phyloP scores from a whole-genome alignment of 1,284 basidiomycete species.

The Irpex rosettiformis region DNA sequence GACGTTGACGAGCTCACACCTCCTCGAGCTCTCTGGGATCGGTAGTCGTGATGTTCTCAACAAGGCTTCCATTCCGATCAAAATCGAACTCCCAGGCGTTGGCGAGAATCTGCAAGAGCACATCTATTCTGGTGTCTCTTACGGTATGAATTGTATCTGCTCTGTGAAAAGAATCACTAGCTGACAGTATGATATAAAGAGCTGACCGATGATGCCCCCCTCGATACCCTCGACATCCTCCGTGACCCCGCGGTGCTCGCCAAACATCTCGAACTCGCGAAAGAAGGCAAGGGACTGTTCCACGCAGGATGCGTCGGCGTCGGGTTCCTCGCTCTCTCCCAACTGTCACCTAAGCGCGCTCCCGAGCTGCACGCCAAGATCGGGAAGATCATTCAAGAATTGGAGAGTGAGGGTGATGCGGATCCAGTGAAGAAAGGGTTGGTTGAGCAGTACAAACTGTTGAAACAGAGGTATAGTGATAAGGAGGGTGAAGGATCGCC shows the following conservation, averaged over 20 bases:
- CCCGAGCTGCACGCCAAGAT: constrained; percentile 1
- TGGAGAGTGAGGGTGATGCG: constrained; percentile 3
- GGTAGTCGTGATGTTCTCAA: constrained; percentile 27
- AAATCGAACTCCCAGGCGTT: constrained; percentile 27
- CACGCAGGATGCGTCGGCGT: constrained; percentile 5
- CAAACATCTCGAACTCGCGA: constrained; percentile 14
- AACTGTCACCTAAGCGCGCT: not conserved
- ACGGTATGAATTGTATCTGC: not conserved
- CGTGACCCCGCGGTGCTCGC: constrained; percentile 11
- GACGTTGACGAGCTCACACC: constrained; percentile 28
- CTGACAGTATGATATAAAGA: constrained; percentile 4
- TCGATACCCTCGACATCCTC: constrained; percentile 15
- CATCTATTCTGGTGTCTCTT: constrained; percentile 10
- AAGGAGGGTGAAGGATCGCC: constrained; percentile 10
- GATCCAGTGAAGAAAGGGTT: constrained; percentile 15
- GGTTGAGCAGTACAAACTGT: constrained; percentile 23
- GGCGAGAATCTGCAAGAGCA: constrained; percentile 40
- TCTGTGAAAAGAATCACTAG: not conserved
- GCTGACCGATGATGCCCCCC: constrained; percentile 13
- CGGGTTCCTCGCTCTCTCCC: constrained; percentile 6
- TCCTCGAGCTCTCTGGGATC: constrained; percentile 40
- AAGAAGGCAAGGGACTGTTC: constrained; percentile 15
- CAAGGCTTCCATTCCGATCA: constrained; percentile 26
- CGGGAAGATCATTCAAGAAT: constrained; percentile 4
- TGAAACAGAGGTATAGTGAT: constrained; percentile 17